Evolutionary conservation across 441 rosid genomes (phyloP), one percentile per base, ranked within the genome.

Genomic region (Gossypium schwendimanii): DNA sequence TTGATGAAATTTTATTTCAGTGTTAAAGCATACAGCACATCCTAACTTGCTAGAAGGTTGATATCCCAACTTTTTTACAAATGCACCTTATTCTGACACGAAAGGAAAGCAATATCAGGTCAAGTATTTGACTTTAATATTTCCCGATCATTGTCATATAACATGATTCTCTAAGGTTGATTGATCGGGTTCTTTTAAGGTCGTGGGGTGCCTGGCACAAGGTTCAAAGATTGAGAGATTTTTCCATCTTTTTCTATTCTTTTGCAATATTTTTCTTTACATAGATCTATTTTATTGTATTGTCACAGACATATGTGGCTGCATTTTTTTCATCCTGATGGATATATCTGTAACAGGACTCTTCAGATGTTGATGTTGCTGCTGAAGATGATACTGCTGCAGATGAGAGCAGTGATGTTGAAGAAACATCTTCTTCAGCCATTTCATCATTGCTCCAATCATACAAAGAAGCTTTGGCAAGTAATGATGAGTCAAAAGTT

Each of bases 401-500:
- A 15, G 84, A 76, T 50, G 86, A 80, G 61, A 78, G 17, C 73
- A 39, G 62, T 74, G 84, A 78, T 69, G 78, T 73, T 8, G 91
- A 87, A 81, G 94, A 83, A 72, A 73, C 62, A 74, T 81, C 82
- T 64, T 80, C 82, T 12, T 85, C 90, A 14, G 81, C 80, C 63
- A 73, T 84, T 69, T 3, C 73, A 59, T 71, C 81, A 23, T 80
- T 84, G 63, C 84, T 94, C 10, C 83, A 65, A 60, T 86, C 86
- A 0, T 92, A 89, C 80, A 86, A 77, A 78, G 95, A 92, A 76
- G 97, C 97, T 68, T 63, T 92, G 73, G 89, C 84, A 23, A 89
- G 76, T 71, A 84, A 87, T 66, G 86, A 92, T 73, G 89, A 87
- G 73, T 70, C 85, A 24, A 85, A 73, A 73, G 76, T 83, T 71